These are phyloP conservation scores for Chloris gayana DNA, from an alignment of 176 grass and related monocot species.

Conservation along the genomic window DNA sequence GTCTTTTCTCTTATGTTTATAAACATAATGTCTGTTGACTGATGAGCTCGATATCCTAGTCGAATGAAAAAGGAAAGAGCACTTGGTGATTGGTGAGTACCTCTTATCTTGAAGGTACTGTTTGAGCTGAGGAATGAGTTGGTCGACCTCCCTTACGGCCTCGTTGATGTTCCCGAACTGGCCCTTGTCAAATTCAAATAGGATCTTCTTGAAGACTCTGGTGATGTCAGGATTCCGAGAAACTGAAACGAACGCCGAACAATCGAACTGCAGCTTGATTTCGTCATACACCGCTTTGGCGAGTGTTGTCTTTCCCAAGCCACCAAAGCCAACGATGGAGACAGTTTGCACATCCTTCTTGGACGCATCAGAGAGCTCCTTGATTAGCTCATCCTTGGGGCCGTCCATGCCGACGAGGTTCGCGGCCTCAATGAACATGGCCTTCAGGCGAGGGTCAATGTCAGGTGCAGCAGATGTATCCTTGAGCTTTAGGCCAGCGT, in stretches of 20 bases:
- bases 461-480: no score
- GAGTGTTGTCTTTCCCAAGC: background rate
- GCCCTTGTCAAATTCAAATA: rapidly evolving
- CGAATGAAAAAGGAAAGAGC: no score
- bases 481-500: no score
- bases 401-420: no score
- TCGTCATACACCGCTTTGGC: background rate
- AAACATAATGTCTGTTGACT: no score
- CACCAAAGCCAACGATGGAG: background rate
- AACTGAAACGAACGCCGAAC: background rate
- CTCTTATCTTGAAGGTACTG: background rate
- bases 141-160: background rate
- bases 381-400: no score
- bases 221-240: background rate
- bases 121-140: background rate
- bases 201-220: background rate
- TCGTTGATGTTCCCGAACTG: no score
- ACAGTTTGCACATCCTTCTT: background rate
- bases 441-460: no score
- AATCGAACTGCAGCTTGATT: background rate
- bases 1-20: no score
- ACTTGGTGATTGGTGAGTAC: background rate
- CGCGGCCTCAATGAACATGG: no score
- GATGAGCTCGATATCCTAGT: no score
- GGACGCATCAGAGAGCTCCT: no score